Evolutionary conservation across 176 grass and related monocot genomes (phyloP).

Genomic region (Zea luxurians): DNA sequence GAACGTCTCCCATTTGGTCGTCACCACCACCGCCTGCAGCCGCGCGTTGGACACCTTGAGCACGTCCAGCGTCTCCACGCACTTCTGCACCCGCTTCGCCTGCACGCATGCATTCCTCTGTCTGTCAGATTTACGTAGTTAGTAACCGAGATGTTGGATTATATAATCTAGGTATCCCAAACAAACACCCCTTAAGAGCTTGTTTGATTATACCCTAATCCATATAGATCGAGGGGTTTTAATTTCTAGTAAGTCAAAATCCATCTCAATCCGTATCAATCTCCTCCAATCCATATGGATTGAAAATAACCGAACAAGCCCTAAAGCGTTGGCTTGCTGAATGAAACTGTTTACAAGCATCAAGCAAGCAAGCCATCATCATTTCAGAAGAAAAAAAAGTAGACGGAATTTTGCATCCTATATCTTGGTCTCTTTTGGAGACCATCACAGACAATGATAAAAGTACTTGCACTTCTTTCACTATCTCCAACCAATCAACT

Average conservation of each 20-base stretch:
- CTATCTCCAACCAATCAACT: background rate
- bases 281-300: too few species aligned
- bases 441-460: constrained; percentile 6
- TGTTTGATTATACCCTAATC: too few species aligned
- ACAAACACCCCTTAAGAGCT: too few species aligned
- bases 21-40: constrained; percentile 62
- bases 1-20: constrained; percentile 93
- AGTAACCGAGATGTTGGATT: too few species aligned
- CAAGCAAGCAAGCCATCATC: background rate
- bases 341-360: background rate
- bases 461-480: background rate
- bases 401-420: background rate
- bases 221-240: too few species aligned
- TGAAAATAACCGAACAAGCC: too few species aligned
- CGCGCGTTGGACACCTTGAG: constrained; percentile 73
- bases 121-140: background rate
- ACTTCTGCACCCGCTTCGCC: constrained; percentile 98
- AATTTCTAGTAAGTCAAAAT: too few species aligned
- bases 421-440: constrained; percentile 17
- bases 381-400: constrained; percentile 15
- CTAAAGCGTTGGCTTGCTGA: background rate
- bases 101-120: background rate
- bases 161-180: too few species aligned
- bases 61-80: constrained; percentile 82
- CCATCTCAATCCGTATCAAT: too few species aligned